Conservation (phyloP, 306 rosid species). For the Betula pendula region DNA sequence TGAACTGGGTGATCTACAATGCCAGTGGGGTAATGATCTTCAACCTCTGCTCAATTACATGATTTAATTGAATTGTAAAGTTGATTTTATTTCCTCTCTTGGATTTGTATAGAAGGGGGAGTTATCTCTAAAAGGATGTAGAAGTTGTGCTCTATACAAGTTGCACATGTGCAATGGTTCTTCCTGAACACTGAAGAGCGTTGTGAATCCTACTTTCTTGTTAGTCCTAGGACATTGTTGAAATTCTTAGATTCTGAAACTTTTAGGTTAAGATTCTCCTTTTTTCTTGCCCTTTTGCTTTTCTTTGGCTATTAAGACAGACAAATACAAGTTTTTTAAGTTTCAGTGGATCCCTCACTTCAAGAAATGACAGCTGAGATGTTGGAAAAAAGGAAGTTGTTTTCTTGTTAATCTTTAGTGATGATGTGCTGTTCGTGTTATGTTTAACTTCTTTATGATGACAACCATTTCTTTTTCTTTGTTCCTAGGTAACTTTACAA, state of each 20-base stretch:
- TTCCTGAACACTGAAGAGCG: not conserved
- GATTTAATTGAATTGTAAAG: slow-evolving; percentile 14
- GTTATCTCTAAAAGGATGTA: not conserved
- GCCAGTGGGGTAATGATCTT: slow-evolving; percentile 93
- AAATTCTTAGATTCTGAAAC: not conserved
- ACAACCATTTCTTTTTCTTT: not conserved
- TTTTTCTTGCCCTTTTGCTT: not conserved
- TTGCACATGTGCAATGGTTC: not conserved
- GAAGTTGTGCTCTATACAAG: not conserved
- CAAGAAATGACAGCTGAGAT: not conserved
- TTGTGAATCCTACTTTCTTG: not conserved
- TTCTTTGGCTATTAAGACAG: not conserved
- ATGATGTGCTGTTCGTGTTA: not conserved
- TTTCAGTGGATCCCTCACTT: not conserved
- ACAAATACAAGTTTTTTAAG: not conserved
- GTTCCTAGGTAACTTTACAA: not conserved
- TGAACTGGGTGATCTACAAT: slow-evolving; percentile 29
- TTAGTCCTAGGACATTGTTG: not conserved
- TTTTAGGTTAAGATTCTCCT: not conserved
- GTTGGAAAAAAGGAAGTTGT: not conserved
- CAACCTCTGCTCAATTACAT: slow-evolving; percentile 35
- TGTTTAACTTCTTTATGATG: not conserved
- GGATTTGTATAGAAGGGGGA: not conserved
- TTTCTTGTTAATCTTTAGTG: not conserved
- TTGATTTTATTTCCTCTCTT: not conserved